A percentile compares a stretch with the other conserved stretches of the same genome.
phyloP scores from a whole-genome alignment of 2,329 filamentous ascomycete species.

The Immersiporthe knoxdaviesiana region DNA sequence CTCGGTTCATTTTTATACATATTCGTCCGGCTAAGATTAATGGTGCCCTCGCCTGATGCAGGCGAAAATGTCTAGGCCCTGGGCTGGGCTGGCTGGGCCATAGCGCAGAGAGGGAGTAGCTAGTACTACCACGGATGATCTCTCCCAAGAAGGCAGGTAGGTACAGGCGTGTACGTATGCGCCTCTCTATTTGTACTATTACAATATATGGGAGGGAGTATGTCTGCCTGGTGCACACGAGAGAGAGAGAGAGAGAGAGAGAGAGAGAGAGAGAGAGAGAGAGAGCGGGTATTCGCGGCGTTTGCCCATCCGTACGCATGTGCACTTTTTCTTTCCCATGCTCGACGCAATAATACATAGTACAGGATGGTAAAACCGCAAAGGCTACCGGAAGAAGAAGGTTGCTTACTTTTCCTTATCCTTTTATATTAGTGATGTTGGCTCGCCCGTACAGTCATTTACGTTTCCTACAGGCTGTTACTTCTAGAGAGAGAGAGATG shows the following conservation, averaged over 20 bases:
- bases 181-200: neutral
- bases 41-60: neutral
- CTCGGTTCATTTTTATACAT: neutral
- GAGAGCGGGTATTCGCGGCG: constrained; percentile 2
- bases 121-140: neutral
- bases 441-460: too few species aligned
- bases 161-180: neutral
- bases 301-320: neutral
- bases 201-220: neutral
- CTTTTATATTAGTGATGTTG: neutral
- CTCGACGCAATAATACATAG: too few species aligned
- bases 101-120: neutral
- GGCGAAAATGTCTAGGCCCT: neutral
- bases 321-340: neutral
- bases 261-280: neutral
- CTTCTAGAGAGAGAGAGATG: too few species aligned
- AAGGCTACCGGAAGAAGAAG: neutral
- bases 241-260: neutral
- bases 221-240: too few species aligned
- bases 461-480: too few species aligned
- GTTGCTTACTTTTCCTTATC: neutral
- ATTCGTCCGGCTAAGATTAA: neutral
- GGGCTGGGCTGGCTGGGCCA: neutral
- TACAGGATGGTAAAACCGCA: neutral
- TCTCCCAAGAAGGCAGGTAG: neutral